Evolutionary conservation across 768 basidiomycete species (phyloP).

Genomic region (Naganishia randhawae): DNA sequence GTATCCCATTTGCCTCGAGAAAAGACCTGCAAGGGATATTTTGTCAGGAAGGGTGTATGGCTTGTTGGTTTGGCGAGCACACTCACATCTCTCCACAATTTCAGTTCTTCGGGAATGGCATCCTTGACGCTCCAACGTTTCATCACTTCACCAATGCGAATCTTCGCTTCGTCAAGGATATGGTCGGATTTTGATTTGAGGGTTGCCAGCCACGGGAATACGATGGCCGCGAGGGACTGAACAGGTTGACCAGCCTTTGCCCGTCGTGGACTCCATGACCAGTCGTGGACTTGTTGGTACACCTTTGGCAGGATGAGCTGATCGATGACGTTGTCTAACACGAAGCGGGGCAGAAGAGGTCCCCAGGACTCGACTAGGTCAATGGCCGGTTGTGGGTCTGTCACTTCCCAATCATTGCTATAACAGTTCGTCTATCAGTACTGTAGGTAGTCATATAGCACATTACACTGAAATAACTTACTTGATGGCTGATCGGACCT

Average conservation of each 20-base stretch:
- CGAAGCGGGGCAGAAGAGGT: constrained; percentile 78
- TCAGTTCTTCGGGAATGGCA: constrained; percentile 69
- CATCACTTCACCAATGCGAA: constrained; percentile 76
- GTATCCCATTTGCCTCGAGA: constrained; percentile 80
- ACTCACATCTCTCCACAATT: constrained; percentile 75
- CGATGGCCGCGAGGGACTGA: constrained; percentile 66
- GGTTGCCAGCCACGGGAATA: constrained; percentile 94
- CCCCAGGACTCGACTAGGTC: constrained; percentile 85
- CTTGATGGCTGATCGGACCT: constrained; percentile 87
- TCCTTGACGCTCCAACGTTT: constrained; percentile 71
- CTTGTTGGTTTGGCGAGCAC: background rate
- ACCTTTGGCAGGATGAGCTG: constrained; percentile 94
- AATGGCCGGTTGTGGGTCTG: constrained; percentile 68
- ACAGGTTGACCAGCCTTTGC: constrained; percentile 48
- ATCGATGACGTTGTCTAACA: constrained; percentile 90
- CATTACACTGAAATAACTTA: constrained; percentile 39
- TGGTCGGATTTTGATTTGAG: constrained; percentile 77
- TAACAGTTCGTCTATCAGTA: background rate
- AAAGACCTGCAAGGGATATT: constrained; percentile 60
- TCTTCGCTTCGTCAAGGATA: constrained; percentile 76
- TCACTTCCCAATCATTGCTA: constrained; percentile 82
- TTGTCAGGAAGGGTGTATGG: background rate
- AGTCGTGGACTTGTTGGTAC: constrained; percentile 73
- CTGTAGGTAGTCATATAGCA: background rate
- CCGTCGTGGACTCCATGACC: constrained; percentile 57